Conservation (phyloP, 73 alveolate species). For the Breviolum minutum region DNA sequence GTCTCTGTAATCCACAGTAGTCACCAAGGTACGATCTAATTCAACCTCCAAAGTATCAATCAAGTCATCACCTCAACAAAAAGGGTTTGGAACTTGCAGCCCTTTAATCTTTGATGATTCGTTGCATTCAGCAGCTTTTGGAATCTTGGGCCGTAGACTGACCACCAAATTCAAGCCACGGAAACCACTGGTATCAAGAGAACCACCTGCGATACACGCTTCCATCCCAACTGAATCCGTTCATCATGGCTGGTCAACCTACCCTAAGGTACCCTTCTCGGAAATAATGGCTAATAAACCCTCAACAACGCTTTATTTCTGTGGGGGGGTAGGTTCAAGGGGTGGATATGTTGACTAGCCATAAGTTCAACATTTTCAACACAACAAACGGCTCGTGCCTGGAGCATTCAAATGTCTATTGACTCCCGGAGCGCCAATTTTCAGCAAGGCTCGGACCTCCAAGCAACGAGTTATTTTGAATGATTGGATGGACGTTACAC, state of each 20-base stretch:
- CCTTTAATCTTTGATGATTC: no score
- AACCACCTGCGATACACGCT: conserved; percentile 13
- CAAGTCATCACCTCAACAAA: conserved; percentile 43
- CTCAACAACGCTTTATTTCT: no score
- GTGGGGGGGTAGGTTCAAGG: no score
- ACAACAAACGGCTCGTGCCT: background rate
- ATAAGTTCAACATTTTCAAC: background rate
- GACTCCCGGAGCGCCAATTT: conserved; percentile 62
- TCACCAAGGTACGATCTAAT: conserved; percentile 22
- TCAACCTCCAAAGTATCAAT: conserved; percentile 42
- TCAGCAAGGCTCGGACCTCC: conserved; percentile 67
- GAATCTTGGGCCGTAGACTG: background rate
- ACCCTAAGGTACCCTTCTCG: no score
- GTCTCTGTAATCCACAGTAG: background rate
- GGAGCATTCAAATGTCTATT: conserved; percentile 68
- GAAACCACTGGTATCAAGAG: conserved; percentile 51
- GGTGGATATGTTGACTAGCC: no score
- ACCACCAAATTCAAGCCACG: conserved; percentile 59
- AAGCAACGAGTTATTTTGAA: no score
- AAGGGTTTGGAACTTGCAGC: no score
- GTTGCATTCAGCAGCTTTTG: background rate
- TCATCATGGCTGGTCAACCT: no score
- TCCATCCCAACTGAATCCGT: background rate
- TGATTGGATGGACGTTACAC: no score
- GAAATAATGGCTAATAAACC: no score